phyloP scores from a whole-genome alignment of 768 basidiomycete species.

The Suillus occidentalis region DNA sequence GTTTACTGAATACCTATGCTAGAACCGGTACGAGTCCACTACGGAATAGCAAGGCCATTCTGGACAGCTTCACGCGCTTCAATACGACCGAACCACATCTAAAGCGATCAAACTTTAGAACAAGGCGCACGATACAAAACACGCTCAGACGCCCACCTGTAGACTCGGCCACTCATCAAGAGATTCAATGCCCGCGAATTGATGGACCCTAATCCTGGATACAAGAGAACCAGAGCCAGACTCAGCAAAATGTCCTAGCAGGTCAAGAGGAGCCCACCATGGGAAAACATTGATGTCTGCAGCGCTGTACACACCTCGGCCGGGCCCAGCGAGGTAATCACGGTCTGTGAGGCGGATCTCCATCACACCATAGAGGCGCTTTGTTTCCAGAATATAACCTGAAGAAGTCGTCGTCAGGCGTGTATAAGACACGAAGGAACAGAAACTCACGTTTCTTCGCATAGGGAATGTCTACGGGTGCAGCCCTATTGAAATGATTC shows the following conservation, averaged over 20 bases:
- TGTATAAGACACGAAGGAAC: too few species aligned
- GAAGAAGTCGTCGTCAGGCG: neutral
- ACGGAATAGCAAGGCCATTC: neutral
- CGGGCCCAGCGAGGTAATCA: slow-evolving; percentile 47
- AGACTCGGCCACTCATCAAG: slow-evolving; percentile 42
- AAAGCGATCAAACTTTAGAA: neutral
- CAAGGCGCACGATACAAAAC: neutral
- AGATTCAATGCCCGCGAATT: slow-evolving; percentile 34
- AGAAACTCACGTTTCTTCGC: too few species aligned
- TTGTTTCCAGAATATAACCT: slow-evolving; percentile 49
- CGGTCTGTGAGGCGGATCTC: slow-evolving; percentile 43
- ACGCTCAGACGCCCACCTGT: slow-evolving; percentile 19
- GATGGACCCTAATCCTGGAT: slow-evolving; percentile 35
- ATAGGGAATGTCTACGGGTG: too few species aligned
- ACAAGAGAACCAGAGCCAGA: neutral
- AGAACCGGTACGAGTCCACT: neutral
- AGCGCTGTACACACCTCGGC: slow-evolving; percentile 24
- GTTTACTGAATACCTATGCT: neutral
- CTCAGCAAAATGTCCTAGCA: neutral
- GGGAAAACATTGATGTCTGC: slow-evolving; percentile 38
- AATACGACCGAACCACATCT: neutral
- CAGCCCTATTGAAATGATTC: too few species aligned
- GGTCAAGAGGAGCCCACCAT: slow-evolving; percentile 6
- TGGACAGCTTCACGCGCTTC: neutral
- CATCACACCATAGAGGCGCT: slow-evolving; percentile 47